Percentiles rank a stretch among this genome's conserved stretches.
These are phyloP conservation scores for Trametes hirsuta DNA, from an alignment of 1,284 basidiomycete species.

Conservation along the genomic window DNA sequence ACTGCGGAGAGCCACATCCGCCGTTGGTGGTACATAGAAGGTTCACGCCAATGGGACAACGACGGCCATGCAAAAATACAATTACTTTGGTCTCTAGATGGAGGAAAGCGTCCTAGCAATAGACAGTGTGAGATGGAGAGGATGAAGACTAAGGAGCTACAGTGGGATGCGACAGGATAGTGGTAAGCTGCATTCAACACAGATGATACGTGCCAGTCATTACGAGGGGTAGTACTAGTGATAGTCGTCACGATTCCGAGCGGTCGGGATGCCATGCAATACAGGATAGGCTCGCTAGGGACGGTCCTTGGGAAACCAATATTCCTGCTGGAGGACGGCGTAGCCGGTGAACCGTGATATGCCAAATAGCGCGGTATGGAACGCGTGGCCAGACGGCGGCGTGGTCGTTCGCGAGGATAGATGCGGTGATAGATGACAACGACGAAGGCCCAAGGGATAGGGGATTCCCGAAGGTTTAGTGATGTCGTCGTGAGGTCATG, in stretches of 20 bases:
- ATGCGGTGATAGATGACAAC: too few species aligned
- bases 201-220: constrained; percentile 4
- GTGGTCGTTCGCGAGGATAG: neutral
- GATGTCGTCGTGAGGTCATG: constrained; percentile 37
- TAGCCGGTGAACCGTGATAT: neutral
- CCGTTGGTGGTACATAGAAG: neutral
- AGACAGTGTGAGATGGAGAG: neutral
- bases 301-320: neutral
- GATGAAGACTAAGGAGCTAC: constrained; percentile 17
- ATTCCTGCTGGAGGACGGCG: neutral
- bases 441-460: neutral
- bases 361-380: constrained; percentile 1
- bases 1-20: neutral
- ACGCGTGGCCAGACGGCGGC: neutral
- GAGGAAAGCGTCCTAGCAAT: constrained; percentile 9
- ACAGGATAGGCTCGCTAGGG: neutral
- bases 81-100: constrained; percentile 12
- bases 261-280: constrained; percentile 6
- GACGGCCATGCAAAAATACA: constrained; percentile 9
- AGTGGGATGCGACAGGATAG: constrained; percentile 10
- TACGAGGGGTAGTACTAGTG: constrained; percentile 1
- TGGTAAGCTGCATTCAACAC: constrained; percentile 8
- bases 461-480: neutral
- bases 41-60: neutral
- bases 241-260: neutral